A percentile compares a stretch with the other conserved stretches of the same genome.
Evolutionary conservation across 2,329 filamentous ascomycete genomes (phyloP).

Genomic region (Dactylonectria macrodidyma): DNA sequence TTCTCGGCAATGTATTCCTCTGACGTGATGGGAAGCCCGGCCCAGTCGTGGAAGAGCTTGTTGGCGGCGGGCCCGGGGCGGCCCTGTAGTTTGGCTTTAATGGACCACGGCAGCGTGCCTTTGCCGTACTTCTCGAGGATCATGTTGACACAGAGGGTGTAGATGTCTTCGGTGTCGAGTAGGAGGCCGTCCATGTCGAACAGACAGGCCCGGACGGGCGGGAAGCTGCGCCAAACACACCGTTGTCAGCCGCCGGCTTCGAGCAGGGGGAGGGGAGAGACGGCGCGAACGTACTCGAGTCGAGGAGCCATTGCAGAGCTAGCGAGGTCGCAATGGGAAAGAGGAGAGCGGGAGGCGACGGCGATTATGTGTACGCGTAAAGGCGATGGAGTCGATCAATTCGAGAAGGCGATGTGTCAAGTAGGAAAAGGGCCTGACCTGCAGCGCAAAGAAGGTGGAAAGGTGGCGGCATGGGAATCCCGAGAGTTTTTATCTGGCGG

Average conservation of each 20-base stretch:
- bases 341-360: constrained; percentile 6
- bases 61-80: constrained; percentile 69
- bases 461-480: constrained; percentile 27
- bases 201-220: constrained; percentile 88
- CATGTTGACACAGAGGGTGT: constrained; percentile 86
- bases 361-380: constrained; percentile 7
- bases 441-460: constrained; percentile 17
- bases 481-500: constrained; percentile 31
- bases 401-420: neutral
- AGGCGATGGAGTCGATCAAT: neutral
- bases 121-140: constrained; percentile 83
- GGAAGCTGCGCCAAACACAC: constrained; percentile 69
- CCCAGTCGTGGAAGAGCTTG: constrained; percentile 81
- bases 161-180: constrained; percentile 92
- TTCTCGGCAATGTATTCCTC: constrained; percentile 77
- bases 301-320: constrained; percentile 57
- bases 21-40: constrained; percentile 81
- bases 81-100: constrained; percentile 88
- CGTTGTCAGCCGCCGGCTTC: constrained; percentile 30
- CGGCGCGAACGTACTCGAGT: constrained; percentile 58
- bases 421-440: constrained; percentile 22
- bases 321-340: neutral
- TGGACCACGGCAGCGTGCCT: constrained; percentile 87
- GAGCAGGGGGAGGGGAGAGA: neutral
- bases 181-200: constrained; percentile 99